Conservation (phyloP, 257 asterid genomes). For the Forsythia viridissima region DNA sequence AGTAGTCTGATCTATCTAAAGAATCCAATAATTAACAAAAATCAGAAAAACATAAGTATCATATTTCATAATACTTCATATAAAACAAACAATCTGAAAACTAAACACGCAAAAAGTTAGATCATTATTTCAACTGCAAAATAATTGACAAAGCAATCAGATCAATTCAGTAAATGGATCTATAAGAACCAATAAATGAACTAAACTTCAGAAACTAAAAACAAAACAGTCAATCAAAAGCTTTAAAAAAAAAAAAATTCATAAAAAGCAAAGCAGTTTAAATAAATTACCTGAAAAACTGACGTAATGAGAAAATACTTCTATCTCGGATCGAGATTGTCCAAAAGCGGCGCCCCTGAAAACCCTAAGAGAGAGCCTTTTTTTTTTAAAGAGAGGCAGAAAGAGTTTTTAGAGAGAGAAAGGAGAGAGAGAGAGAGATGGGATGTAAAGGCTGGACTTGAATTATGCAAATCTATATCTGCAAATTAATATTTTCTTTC, state of each 20-base stretch:
- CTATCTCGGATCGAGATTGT: slow-evolving; percentile 26
- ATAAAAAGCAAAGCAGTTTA: background rate
- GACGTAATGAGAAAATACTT: slow-evolving; percentile 14
- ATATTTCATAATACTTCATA: background rate
- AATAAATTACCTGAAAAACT: slow-evolving; percentile 29
- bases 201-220: slow-evolving; percentile 2
- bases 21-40: background rate
- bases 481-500: background rate
- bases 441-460: slow-evolving; percentile 22
- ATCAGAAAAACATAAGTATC: background rate
- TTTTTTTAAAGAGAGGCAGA: slow-evolving; percentile 4
- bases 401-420: no score
- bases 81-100: slow-evolving; percentile 5
- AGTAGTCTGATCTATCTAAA: slow-evolving; percentile 21
- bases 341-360: slow-evolving; percentile 38
- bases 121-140: slow-evolving; percentile 12
- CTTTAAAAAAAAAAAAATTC: background rate
- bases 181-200: background rate
- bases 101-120: background rate
- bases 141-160: slow-evolving; percentile 11
- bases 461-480: slow-evolving; percentile 23
- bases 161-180: slow-evolving; percentile 29
- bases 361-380: slow-evolving; percentile 38
- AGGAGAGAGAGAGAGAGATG: background rate
- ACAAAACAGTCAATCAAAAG: slow-evolving; percentile 4